Evolutionary conservation across 1,284 basidiomycete species (phyloP).

Genomic region (Puccinia coronata): DNA sequence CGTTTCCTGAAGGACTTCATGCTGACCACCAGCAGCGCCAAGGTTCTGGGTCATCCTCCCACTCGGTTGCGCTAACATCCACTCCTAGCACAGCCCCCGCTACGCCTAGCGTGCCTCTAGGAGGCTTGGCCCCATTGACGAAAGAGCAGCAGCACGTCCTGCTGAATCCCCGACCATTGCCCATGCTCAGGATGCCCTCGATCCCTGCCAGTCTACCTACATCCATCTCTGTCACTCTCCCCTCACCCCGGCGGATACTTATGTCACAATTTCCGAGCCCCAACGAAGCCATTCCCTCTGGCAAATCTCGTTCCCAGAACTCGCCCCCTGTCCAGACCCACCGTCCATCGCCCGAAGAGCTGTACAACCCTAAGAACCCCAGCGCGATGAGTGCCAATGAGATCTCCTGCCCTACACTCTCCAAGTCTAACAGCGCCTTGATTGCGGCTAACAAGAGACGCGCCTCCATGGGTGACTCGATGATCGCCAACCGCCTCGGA

Average conservation of each 20-base stretch:
- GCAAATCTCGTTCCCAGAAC: slow-evolving; percentile 6
- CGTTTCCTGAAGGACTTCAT: slow-evolving; percentile 28
- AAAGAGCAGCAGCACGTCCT: slow-evolving; percentile 26
- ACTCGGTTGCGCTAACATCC: slow-evolving; percentile 1
- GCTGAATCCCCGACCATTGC: slow-evolving; percentile 30
- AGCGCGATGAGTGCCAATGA: background rate
- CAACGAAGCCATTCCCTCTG: background rate
- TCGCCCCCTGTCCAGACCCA: slow-evolving; percentile 5
- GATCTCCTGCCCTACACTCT: background rate
- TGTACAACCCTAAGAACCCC: background rate
- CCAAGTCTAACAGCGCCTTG: background rate
- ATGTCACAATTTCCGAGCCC: background rate
- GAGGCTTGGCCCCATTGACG: background rate
- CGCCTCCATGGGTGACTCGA: slow-evolving; percentile 14
- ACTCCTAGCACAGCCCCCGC: background rate
- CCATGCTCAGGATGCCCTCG: slow-evolving; percentile 40
- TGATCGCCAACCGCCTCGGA: slow-evolving; percentile 6
- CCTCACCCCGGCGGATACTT: slow-evolving; percentile 13
- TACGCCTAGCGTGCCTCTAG: background rate
- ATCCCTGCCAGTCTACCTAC: slow-evolving; percentile 31
- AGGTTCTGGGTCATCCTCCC: slow-evolving; percentile 5
- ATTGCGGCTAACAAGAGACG: background rate
- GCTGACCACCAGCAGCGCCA: background rate
- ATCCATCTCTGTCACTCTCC: slow-evolving; percentile 33
- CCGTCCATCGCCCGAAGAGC: background rate